A percentile compares a stretch with the other conserved stretches of the same genome.
Conservation (phyloP, 805 yeast genomes). For the Kazachstania taianensis region DNA sequence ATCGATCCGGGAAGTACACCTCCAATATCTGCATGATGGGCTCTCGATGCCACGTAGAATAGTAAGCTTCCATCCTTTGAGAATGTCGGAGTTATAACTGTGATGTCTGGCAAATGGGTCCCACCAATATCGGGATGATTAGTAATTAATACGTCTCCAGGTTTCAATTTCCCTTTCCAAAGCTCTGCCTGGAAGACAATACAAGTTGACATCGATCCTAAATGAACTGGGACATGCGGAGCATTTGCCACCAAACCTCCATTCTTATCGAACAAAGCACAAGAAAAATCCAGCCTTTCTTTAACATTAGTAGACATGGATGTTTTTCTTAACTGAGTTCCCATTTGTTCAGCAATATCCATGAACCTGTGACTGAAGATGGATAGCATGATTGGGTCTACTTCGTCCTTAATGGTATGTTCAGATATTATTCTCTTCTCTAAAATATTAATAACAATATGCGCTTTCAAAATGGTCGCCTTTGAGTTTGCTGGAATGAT, state of each 20-base stretch:
- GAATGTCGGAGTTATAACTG: slow-evolving; percentile 86
- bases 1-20: slow-evolving; percentile 86
- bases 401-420: slow-evolving; percentile 21
- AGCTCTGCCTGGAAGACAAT: slow-evolving; percentile 52
- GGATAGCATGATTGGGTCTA: slow-evolving; percentile 66
- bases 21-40: slow-evolving; percentile 96
- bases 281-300: slow-evolving; percentile 73
- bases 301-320: slow-evolving; percentile 76
- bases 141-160: slow-evolving; percentile 69
- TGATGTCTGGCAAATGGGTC: slow-evolving; percentile 81
- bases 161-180: slow-evolving; percentile 54
- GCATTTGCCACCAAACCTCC: slow-evolving; percentile 85
- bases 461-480: slow-evolving; percentile 51
- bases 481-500: slow-evolving; percentile 52
- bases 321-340: slow-evolving; percentile 66
- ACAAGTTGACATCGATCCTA: slow-evolving; percentile 80
- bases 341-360: slow-evolving; percentile 91
- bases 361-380: slow-evolving; percentile 77
- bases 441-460: slow-evolving; percentile 39
- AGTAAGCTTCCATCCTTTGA: slow-evolving; percentile 46
- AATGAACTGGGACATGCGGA: slow-evolving; percentile 79
- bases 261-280: slow-evolving; percentile 67
- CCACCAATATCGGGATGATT: slow-evolving; percentile 84
- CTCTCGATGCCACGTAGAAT: slow-evolving; percentile 87
- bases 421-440: slow-evolving; percentile 8